A percentile compares a stretch with the other conserved stretches of the same genome.
phyloP scores from a whole-genome alignment of 1,139 yeast genomes.

The Ogataea hybrid region DNA sequence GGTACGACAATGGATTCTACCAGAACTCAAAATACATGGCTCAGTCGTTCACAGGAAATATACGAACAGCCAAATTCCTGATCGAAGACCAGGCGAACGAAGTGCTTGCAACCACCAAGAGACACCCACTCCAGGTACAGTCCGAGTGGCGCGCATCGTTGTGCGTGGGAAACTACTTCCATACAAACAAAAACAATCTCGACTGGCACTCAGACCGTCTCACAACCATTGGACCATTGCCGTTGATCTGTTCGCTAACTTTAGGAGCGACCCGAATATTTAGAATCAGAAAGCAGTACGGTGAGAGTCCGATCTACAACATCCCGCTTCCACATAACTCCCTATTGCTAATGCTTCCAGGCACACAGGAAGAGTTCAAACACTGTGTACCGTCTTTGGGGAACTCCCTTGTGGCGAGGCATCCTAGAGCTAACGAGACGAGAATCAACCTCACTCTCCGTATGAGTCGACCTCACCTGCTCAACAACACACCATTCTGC shows the following conservation, averaged over 20 bases:
- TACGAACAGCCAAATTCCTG: slow-evolving; percentile 40
- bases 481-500: slow-evolving; percentile 48
- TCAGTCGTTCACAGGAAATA: slow-evolving; percentile 24
- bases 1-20: slow-evolving; percentile 17
- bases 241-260: slow-evolving; percentile 61
- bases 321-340: slow-evolving; percentile 66
- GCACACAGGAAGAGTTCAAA: slow-evolving; percentile 70
- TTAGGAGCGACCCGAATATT: slow-evolving; percentile 69
- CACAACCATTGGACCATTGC: slow-evolving; percentile 68
- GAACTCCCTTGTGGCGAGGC: slow-evolving; percentile 31
- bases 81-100: slow-evolving; percentile 45
- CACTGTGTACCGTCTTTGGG: slow-evolving; percentile 50
- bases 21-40: slow-evolving; percentile 36
- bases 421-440: slow-evolving; percentile 46
- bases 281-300: slow-evolving; percentile 44
- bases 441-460: slow-evolving; percentile 67
- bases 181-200: slow-evolving; percentile 46
- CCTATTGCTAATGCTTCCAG: slow-evolving; percentile 68
- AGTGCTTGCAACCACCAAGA: slow-evolving; percentile 30
- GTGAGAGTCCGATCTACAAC: slow-evolving; percentile 38
- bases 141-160: slow-evolving; percentile 50
- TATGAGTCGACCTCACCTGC: slow-evolving; percentile 41
- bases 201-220: slow-evolving; percentile 77
- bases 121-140: slow-evolving; percentile 32
- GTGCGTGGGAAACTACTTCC: slow-evolving; percentile 57